Evolutionary conservation across 345 rosid species (phyloP), one percentile per base, ranked within the genome.

Genomic region (Pistacia vera): DNA sequence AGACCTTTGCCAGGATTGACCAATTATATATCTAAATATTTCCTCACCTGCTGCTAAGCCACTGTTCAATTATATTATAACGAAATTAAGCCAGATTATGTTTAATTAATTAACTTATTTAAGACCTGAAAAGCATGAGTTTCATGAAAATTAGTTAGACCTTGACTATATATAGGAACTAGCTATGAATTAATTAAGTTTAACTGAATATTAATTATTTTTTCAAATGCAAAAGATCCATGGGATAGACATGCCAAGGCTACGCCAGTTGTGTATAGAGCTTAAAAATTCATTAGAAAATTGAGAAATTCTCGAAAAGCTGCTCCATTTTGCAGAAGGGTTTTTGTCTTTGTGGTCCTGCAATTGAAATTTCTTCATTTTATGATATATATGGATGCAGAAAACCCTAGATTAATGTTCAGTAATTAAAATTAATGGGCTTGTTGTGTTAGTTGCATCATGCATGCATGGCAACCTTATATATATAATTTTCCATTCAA

Each of bases 1-100:
- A 18, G 70, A 74, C 62, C 70, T 35, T 63, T 73, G 62, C 55
- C 28, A 48, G 70, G 17, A n/a, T 49, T 73, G 76, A 73, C 69
- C 57, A 28, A 62, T 62, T n/a, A n/a, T n/a, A n/a, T 30, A 18
- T 44, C 68, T 73, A 51, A 57, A 36, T 36, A 14, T n/a, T 52
- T 4, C 12, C 1, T 52, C 4, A 14, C 56, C n/a, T n/a, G n/a
- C 54, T 38, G 44, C 44, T 38, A 38, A 38, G 6, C 56, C 17
- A 14, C 18, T 52, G n/a, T 14, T 52, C 56, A 13, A 41, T 12
- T 41, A 41, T 14, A 54, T 16, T n/a, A n/a, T 59, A 1, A 36
- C 25, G 18, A 11, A 30, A 70, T 38, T 38, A 38, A 38, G 44
- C 12, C 44, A 18, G 28, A 20, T 46, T 16, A 30, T 3, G 44